Evolutionary conservation across 805 yeast genomes (phyloP), one percentile per base, ranked within the genome.

Genomic region (Saccharomycopsis sp.): DNA sequence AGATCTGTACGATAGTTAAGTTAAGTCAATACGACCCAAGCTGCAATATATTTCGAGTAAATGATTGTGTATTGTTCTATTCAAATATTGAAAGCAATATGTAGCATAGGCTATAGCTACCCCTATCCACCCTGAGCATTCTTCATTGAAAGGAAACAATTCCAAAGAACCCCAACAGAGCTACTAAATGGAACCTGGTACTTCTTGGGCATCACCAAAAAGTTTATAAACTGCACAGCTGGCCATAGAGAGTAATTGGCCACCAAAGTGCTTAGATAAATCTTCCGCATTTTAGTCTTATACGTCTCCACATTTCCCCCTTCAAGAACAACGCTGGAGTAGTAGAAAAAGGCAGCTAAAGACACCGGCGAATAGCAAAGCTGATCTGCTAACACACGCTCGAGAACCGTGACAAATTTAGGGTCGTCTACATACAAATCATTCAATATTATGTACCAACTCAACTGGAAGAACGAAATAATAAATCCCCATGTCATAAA

Each of bases 141-240:
- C 65, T 88, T 77, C 79, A 89, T 82, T 0, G 96, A 90, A 53
- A 92, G 73, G 73, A 87, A 91, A 56, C 97, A 91, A 68, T 94
- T 92, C 98, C 99, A 92, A 41, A 92, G 73, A 18, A 92, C 95
- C 29, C 96, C 92, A 3, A 94, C 75, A 72, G 88, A 75, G 7
- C 94, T 86, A 57, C 95, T 85, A 69, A 94, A 92, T 0, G 97
- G 97, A 3, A 92, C 96, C 70, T 92, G 98, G 64, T 83, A 80
- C 60, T 77, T 77, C 59, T 82, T 76, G 1, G 92, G 92, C 70
- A 88, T 79, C 1, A 85, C 66, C 56, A 85, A 74, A 64, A 88
- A 88, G 65, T 88, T 88, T 62, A 87, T 73, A 62, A 88, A 83
- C 65, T 88, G 95, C 20, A 87, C 91, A 8, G 88, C 81, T 55